Base-by-base conservation (phyloP, 1,284 basidiomycete species). In the Vanrija pseudolonga region DNA sequence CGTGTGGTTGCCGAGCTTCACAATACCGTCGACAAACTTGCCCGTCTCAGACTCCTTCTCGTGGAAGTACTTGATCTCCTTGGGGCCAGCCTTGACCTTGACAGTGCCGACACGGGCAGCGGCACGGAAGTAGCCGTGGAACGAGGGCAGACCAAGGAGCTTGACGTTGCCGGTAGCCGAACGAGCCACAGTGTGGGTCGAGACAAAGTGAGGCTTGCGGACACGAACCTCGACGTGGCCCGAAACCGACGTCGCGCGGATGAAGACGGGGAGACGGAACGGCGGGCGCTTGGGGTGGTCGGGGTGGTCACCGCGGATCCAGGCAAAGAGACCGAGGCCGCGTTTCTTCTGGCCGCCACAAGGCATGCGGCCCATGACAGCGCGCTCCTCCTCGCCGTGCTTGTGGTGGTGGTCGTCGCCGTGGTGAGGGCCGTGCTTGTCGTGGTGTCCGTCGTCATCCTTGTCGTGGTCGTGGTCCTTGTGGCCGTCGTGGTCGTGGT, bases 131-230 rank as follows among this genome's bases (percentile, higher is more conserved):
- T 59, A 53, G 20, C 69, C 67, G 36, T 63, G 54, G 59, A 71
- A 69, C 28, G 49, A 53, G 7, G 26, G 20, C 9, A 18, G 26
- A 9, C 46, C 50, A 12, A 28, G 9, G 39, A 57, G 74, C 19
- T 71, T 66, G 45, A 79, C 74, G 65, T 79, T 78, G 43, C 76
- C 77, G 18, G 75, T 63, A 56, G 78, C 74, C 0, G 71, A 69
- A 54, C 78, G 72, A 39, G 76, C 76, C 59, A 77, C 77, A 60
- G 78, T 58, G 49, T 67, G 52, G 28, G 67, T 64, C 43, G 69
- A 54, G 11, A 68, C 69, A 32, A 71, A 66, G 20, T 67, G 24
- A 7, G 49, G 51, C 18, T 57, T 36, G 28, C 51, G 52, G 45
- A 70, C 51, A 26, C 49, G 46, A n/a, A 72, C 56, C 17, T 57